Conservation (phyloP, 306 rosid species). For the Clitoria ternatea region DNA sequence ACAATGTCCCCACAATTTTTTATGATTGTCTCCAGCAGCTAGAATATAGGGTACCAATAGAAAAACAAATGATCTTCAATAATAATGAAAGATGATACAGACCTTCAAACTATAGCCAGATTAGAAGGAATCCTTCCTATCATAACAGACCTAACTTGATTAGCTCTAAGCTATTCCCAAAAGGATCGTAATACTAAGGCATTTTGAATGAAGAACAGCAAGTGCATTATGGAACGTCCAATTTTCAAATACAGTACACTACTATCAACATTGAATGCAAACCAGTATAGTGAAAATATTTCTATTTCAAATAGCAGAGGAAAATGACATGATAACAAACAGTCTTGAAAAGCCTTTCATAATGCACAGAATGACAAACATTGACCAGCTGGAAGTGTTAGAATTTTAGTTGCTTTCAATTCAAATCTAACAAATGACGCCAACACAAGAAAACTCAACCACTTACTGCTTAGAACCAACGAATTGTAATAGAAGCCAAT, state of each 20-base stretch:
- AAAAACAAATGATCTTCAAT: slow-evolving; percentile 36
- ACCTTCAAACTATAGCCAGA: neutral
- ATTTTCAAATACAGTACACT: neutral
- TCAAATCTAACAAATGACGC: neutral
- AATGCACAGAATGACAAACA: neutral
- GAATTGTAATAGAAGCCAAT: neutral
- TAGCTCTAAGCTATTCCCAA: neutral
- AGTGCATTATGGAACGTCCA: neutral
- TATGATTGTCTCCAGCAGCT: slow-evolving; percentile 89
- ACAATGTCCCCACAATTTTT: slow-evolving; percentile 98
- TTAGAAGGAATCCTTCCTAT: neutral
- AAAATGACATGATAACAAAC: neutral
- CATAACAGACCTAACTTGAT: neutral
- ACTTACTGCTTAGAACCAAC: neutral
- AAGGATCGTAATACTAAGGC: neutral
- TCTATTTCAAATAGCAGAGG: neutral
- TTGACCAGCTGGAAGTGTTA: neutral
- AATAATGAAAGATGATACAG: slow-evolving; percentile 12
- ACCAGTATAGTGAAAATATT: neutral
- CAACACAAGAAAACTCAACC: neutral
- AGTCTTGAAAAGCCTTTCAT: neutral
- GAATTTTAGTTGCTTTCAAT: neutral
- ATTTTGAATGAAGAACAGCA: neutral
- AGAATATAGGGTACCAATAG: slow-evolving; percentile 42
- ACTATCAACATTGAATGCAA: neutral